Percentiles rank a stretch among this genome's conserved stretches.
Conservation (phyloP, 169 alveolate genomes). For the Cryptosporidium muris region DNA sequence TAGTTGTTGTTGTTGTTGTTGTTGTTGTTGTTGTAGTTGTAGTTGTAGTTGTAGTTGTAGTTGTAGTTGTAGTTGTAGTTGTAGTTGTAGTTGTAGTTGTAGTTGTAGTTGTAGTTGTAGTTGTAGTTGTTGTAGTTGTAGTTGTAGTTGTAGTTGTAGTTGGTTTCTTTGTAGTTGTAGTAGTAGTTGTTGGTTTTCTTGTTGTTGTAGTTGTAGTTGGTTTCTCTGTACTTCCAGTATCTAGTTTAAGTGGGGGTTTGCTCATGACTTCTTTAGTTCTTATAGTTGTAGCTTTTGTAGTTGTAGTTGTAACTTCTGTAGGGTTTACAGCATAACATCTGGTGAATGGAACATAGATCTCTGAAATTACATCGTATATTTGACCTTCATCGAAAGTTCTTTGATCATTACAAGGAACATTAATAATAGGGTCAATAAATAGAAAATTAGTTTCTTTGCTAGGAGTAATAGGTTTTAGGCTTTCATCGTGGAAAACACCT, state of each 20-base stretch:
- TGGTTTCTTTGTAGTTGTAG: neutral
- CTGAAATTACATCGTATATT: constrained; percentile 8
- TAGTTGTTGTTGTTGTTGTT: constrained; percentile 17
- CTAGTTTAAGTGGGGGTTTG: too few species aligned
- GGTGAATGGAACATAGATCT: constrained; percentile 40
- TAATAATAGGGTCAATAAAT: constrained; percentile 24
- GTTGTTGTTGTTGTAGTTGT: constrained; percentile 27
- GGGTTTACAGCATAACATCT: constrained; percentile 16
- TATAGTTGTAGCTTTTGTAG: constrained; percentile 13
- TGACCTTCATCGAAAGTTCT: constrained; percentile 44
- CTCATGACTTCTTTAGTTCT: neutral
- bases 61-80: constrained; percentile 3
- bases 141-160: constrained; percentile 12
- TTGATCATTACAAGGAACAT: constrained; percentile 38
- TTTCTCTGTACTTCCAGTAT: constrained; percentile 1
- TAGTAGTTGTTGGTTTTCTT: neutral
- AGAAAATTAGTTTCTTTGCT: constrained; percentile 15
- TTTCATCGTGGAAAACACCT: constrained; percentile 26
- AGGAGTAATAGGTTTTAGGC: constrained; percentile 1
- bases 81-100: constrained; percentile 15
- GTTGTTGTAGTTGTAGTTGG: constrained; percentile 12
- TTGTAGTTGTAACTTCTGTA: constrained; percentile 32
- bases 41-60: constrained; percentile 22
- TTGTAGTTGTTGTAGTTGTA: constrained; percentile 11
- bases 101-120: constrained; percentile 10